phyloP scores from a whole-genome alignment of 805 yeast genomes.

The Saccharomycopsis olivae region DNA sequence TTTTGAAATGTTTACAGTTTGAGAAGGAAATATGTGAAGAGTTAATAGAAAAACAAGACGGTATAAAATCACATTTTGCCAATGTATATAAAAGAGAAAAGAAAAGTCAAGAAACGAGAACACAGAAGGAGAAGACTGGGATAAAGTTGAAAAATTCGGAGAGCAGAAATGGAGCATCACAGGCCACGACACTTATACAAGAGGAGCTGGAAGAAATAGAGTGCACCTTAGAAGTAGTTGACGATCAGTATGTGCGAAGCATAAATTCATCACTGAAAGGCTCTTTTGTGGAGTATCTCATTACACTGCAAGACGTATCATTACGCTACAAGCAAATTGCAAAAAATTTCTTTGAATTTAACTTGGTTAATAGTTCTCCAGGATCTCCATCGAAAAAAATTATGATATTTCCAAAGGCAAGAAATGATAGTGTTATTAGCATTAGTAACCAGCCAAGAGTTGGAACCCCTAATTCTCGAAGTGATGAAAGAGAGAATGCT shows the following conservation, averaged over 20 bases:
- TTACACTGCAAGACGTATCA: slow-evolving; percentile 3
- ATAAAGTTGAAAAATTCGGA: slow-evolving; percentile 22
- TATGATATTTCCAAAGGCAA: no score
- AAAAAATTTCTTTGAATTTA: background rate
- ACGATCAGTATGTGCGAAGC: slow-evolving; percentile 38
- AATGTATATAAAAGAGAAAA: slow-evolving; percentile 41
- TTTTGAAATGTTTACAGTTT: slow-evolving; percentile 27
- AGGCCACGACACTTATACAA: slow-evolving; percentile 26
- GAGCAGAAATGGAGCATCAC: slow-evolving; percentile 20
- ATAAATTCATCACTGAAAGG: slow-evolving; percentile 36
- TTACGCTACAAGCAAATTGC: background rate
- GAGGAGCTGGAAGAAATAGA: slow-evolving; percentile 44
- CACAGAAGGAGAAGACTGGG: slow-evolving; percentile 29
- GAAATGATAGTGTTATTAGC: no score
- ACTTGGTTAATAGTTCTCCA: no score
- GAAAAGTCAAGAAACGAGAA: slow-evolving; percentile 31
- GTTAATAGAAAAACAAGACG: slow-evolving; percentile 34
- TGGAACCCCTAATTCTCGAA: no score
- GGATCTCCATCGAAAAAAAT: no score
- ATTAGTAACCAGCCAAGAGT: no score
- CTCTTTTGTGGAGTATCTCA: slow-evolving; percentile 34
- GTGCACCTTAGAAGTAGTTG: slow-evolving; percentile 40
- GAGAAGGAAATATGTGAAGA: slow-evolving; percentile 30
- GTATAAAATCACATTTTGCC: slow-evolving; percentile 31
- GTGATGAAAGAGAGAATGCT: no score